Conservation (phyloP, 1,139 yeast genomes). For the Kodamaea alishanica region DNA sequence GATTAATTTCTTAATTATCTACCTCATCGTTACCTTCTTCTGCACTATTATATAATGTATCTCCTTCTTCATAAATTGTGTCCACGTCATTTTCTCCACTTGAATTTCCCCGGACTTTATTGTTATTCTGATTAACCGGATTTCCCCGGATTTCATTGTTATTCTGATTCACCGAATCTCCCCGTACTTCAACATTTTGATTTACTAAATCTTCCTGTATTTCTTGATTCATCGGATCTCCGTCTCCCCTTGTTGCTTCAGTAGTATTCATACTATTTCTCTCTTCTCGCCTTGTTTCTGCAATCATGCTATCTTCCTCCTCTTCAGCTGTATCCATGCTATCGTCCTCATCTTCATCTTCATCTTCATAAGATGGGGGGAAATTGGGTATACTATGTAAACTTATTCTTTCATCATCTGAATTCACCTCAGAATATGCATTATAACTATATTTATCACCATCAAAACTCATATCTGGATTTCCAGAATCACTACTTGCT, state of each 20-base stretch:
- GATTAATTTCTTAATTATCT: too few relatives aligned
- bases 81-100: too few relatives aligned
- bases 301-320: not conserved
- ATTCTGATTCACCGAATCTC: not conserved
- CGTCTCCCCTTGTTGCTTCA: not conserved
- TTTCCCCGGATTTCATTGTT: not conserved
- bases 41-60: constrained; percentile 6
- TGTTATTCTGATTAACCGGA: too few relatives aligned
- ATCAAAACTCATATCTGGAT: constrained; percentile 6
- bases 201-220: not conserved
- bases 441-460: constrained; percentile 39
- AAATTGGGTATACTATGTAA: constrained; percentile 34
- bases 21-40: constrained; percentile 1
- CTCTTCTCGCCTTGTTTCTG: not conserved
- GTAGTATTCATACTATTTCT: not conserved
- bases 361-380: constrained; percentile 37
- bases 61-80: constrained; percentile 3
- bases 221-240: constrained; percentile 1
- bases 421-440: constrained; percentile 35
- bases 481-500: constrained; percentile 16
- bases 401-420: constrained; percentile 40
- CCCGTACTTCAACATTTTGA: not conserved
- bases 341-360: constrained; percentile 9
- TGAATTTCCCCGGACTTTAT: too few relatives aligned
- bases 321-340: not conserved